Percentiles rank a stretch among this genome's conserved stretches.
Conservation (phyloP, 2,329 filamentous ascomycete species). For the Cryphonectria nitschkei region DNA sequence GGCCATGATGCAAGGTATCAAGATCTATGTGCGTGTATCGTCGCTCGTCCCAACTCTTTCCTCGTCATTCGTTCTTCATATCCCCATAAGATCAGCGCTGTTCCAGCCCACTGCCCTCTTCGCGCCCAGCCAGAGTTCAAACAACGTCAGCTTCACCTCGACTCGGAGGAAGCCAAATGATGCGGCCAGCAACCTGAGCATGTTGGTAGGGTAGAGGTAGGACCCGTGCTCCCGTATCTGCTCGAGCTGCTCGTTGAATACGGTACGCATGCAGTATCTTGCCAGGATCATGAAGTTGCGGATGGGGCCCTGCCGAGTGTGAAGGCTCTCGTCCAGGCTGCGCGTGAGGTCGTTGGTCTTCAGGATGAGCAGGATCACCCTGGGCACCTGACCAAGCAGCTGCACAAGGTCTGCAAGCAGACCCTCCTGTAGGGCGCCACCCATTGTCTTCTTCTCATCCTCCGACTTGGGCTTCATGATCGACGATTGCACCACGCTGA, state of each 20-base stretch:
- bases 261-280: slow-evolving; percentile 68
- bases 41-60: not conserved
- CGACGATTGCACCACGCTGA: slow-evolving; percentile 69
- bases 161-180: slow-evolving; percentile 64
- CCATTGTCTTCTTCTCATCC: slow-evolving; percentile 86
- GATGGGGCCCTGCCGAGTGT: slow-evolving; percentile 70
- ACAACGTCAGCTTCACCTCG: slow-evolving; percentile 64
- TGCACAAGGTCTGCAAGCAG: slow-evolving; percentile 87
- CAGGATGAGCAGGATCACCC: slow-evolving; percentile 90
- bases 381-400: slow-evolving; percentile 83
- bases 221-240: slow-evolving; percentile 57
- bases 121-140: slow-evolving; percentile 63
- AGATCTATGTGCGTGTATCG: slow-evolving; percentile 19
- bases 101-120: slow-evolving; percentile 50
- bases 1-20: slow-evolving; percentile 27
- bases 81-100: slow-evolving; percentile 15
- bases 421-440: slow-evolving; percentile 81
- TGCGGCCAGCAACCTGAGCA: slow-evolving; percentile 56
- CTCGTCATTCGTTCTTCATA: slow-evolving; percentile 10
- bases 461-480: slow-evolving; percentile 64
- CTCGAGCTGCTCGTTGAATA: slow-evolving; percentile 67
- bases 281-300: slow-evolving; percentile 70
- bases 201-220: slow-evolving; percentile 61
- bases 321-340: slow-evolving; percentile 87
- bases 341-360: slow-evolving; percentile 98